These are phyloP conservation scores for Sextonia rubra DNA, from an alignment of 164 flowering plant genomes.

Conservation along the genomic window DNA sequence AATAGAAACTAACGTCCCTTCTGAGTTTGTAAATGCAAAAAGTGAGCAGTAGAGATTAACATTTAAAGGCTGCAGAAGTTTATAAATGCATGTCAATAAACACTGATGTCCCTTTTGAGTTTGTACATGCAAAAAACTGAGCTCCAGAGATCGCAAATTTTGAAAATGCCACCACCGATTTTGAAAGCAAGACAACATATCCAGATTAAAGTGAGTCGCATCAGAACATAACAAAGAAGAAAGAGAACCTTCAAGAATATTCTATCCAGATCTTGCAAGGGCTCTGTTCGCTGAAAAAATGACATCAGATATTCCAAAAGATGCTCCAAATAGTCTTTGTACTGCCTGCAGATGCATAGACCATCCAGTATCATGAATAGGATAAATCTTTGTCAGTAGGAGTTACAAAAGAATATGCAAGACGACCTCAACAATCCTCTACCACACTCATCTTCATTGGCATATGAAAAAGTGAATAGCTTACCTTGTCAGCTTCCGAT, in stretches of 20 bases:
- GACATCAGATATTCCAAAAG: slow-evolving; percentile 71
- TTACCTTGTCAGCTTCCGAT: slow-evolving; percentile 70
- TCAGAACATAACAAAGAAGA: neutral
- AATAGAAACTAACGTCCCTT: no score
- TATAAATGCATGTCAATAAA: neutral
- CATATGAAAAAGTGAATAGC: neutral
- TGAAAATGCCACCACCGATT: neutral
- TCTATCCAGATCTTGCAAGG: slow-evolving; percentile 88
- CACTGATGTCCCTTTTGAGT: neutral
- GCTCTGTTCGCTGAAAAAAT: slow-evolving; percentile 88
- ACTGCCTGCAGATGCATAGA: slow-evolving; percentile 52
- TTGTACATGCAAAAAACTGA: neutral
- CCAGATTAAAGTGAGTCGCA: neutral
- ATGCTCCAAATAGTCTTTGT: slow-evolving; percentile 69
- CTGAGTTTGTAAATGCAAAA: no score
- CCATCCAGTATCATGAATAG: neutral
- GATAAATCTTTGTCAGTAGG: neutral
- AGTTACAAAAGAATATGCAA: neutral
- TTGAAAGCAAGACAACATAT: neutral
- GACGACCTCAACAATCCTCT: neutral
- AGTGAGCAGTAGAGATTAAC: neutral
- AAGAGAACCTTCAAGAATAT: slow-evolving; percentile 72
- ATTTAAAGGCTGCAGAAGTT: neutral
- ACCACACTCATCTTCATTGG: neutral
- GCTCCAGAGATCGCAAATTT: neutral